A percentile compares a stretch with the other conserved stretches of the same genome.
Conservation (phyloP, 192 early-diverging fungal species). For the Coemansia sp. region DNA sequence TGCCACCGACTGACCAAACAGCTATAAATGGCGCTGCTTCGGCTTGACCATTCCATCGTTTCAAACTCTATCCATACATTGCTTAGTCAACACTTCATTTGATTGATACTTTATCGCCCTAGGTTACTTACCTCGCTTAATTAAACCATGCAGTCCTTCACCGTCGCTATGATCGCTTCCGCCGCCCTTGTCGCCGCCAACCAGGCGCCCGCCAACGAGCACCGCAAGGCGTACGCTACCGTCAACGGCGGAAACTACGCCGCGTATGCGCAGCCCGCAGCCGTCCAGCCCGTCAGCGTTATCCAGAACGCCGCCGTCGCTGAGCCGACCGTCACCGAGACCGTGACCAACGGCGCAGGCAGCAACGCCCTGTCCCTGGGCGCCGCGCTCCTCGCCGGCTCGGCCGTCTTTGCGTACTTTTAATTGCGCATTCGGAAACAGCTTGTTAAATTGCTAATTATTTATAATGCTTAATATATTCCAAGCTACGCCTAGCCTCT, state of each 20-base stretch:
- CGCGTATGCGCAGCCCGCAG: background rate
- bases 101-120: background rate
- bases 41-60: background rate
- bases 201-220: constrained; percentile 16
- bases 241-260: constrained; percentile 14
- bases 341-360: constrained; percentile 33
- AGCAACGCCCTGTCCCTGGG: constrained; percentile 39
- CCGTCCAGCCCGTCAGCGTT: constrained; percentile 27
- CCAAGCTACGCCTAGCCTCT: no score
- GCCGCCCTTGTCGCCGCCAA: constrained; percentile 28
- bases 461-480: background rate
- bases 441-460: background rate
- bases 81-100: constrained; percentile 7
- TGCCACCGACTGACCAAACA: background rate
- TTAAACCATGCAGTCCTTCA: constrained; percentile 35
- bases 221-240: constrained; percentile 43
- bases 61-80: background rate
- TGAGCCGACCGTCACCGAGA: constrained; percentile 44
- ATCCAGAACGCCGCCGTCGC: constrained; percentile 38
- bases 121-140: constrained; percentile 1
- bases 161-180: constrained; percentile 23
- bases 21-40: background rate
- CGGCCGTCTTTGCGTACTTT: constrained; percentile 25
- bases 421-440: constrained; percentile 1
- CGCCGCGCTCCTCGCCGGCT: constrained; percentile 25